Conservation (phyloP, 2,329 filamentous ascomycete species). For the Cladophialophora exuberans region DNA sequence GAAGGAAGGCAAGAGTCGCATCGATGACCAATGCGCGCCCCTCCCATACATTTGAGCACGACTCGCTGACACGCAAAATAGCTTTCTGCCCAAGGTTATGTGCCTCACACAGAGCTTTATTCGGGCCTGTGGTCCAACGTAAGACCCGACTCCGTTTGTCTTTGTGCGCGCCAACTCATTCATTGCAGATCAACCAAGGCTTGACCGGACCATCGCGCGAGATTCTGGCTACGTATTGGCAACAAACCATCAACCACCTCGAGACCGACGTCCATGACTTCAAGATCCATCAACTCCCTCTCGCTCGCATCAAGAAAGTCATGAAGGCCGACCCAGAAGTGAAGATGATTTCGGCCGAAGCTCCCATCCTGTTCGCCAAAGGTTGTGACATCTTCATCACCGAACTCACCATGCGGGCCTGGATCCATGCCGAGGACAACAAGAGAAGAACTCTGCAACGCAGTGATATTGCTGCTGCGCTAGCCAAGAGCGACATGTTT, state of each 20-base stretch:
- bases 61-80: constrained; percentile 52
- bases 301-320: constrained; percentile 99
- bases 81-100: constrained; percentile 85
- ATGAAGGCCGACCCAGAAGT: constrained; percentile 99
- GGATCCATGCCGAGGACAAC: constrained; percentile 99
- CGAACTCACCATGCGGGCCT: constrained; percentile 97
- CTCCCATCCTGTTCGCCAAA: constrained; percentile 96
- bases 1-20: not conserved
- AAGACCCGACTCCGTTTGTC: constrained; percentile 40
- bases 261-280: constrained; percentile 97
- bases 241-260: constrained; percentile 94
- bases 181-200: constrained; percentile 85
- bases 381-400: constrained; percentile 99
- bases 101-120: constrained; percentile 87
- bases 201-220: constrained; percentile 91
- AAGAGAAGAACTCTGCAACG: constrained; percentile 93
- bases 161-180: constrained; percentile 7
- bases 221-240: constrained; percentile 98
- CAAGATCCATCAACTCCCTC: constrained; percentile 93
- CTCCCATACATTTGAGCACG: not conserved
- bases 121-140: constrained; percentile 96
- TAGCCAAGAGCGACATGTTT: constrained; percentile 99
- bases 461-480: constrained; percentile 92
- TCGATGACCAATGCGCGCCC: not conserved
- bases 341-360: constrained; percentile 99